These are phyloP conservation scores for Balakata baccata DNA, from an alignment of 345 rosid species.

Conservation along the genomic window DNA sequence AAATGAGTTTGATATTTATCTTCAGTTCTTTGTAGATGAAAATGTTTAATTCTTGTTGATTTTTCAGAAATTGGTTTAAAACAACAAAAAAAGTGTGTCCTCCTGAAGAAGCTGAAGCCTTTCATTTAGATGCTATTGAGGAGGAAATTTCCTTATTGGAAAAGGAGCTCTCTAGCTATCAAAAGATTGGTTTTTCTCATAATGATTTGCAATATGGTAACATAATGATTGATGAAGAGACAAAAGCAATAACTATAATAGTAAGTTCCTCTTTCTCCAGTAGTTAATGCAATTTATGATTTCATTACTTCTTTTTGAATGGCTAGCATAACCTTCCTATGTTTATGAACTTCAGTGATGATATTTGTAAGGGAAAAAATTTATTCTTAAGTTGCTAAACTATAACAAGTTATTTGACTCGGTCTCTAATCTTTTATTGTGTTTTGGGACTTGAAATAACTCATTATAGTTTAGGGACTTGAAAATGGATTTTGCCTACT, in stretches of 20 bases:
- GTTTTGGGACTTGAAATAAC: too few species aligned
- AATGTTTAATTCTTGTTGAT: neutral
- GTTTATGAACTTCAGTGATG: neutral
- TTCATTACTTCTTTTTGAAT: neutral
- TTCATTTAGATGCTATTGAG: conserved; percentile 24
- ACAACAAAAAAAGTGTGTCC: conserved; percentile 21
- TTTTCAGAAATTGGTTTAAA: conserved; percentile 30
- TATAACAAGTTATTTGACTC: too few species aligned
- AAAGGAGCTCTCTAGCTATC: conserved; percentile 19
- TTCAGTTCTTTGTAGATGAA: neutral
- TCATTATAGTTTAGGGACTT: too few species aligned
- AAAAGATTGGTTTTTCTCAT: conserved; percentile 29
- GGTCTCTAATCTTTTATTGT: too few species aligned
- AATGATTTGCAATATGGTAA: conserved; percentile 39
- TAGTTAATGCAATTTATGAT: neutral
- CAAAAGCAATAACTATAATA: conserved; percentile 27
- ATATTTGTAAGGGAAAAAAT: neutral
- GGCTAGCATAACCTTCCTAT: neutral
- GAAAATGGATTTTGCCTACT: too few species aligned
- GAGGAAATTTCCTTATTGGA: conserved; percentile 26
- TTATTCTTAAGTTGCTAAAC: too few species aligned
- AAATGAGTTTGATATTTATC: neutral
- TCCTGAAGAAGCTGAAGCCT: conserved; percentile 23
- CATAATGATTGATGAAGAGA: conserved; percentile 32
- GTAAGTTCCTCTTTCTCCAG: conserved; percentile 12